These are phyloP conservation scores for Ailanthus altissimus DNA, from an alignment of 345 rosid genomes.

Conservation along the genomic window DNA sequence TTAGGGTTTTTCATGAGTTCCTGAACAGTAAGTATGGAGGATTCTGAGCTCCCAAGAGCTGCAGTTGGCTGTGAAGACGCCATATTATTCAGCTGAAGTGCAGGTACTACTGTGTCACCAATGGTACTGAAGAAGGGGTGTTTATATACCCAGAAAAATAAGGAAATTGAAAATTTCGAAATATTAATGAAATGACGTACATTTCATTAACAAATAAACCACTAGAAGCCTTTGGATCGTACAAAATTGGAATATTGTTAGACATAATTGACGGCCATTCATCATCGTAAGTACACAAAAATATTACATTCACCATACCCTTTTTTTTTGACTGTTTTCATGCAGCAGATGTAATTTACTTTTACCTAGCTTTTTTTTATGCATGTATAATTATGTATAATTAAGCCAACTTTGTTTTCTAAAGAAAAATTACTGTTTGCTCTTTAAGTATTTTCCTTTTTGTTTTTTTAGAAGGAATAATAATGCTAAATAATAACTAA, in stretches of 20 bases:
- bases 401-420: too few species aligned
- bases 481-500: too few species aligned
- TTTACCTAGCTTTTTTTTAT: neutral
- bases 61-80: conserved; percentile 1
- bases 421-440: too few species aligned
- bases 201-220: neutral
- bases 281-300: neutral
- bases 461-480: too few species aligned
- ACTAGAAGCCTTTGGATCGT: neutral
- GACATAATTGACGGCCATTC: neutral
- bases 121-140: neutral
- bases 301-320: too few species aligned
- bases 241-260: neutral
- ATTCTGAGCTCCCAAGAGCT: neutral
- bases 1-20: conserved; percentile 34
- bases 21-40: conserved; percentile 14
- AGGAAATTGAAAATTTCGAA: neutral
- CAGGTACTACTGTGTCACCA: neutral
- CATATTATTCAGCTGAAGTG: conserved; percentile 4
- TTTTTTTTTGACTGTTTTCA: neutral
- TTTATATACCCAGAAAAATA: neutral
- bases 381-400: too few species aligned
- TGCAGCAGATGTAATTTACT: neutral
- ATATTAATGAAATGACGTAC: neutral
- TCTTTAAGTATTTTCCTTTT: too few species aligned